These are phyloP conservation scores for Linnemannia exigua DNA, from an alignment of 192 early-diverging fungal genomes.

Conservation along the genomic window DNA sequence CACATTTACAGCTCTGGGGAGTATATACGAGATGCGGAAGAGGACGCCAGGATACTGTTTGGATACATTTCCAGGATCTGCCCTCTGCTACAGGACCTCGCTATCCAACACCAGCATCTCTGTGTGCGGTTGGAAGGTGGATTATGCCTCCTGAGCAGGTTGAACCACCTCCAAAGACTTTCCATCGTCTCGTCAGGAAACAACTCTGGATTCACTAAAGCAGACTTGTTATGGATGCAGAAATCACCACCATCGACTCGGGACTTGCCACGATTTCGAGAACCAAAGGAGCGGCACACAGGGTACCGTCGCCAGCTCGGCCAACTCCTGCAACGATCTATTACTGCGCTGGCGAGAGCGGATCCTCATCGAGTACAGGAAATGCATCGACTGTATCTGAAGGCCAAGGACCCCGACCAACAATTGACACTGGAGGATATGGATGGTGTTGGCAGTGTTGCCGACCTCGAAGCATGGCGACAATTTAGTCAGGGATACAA, in stretches of 20 bases:
- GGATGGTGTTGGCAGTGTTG: neutral
- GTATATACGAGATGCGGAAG: neutral
- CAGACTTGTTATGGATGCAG: neutral
- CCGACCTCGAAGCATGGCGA: neutral
- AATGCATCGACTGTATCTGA: neutral
- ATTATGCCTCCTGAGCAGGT: neutral
- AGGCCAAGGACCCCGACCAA: neutral
- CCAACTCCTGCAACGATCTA: neutral
- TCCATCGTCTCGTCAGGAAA: constrained; percentile 1
- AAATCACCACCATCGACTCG: neutral
- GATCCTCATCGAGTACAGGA: neutral
- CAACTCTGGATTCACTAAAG: neutral
- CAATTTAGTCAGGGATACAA: neutral
- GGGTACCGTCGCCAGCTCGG: neutral
- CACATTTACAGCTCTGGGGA: neutral
- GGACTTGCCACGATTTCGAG: neutral
- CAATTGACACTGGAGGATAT: neutral
- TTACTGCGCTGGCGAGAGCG: neutral
- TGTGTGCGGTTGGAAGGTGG: neutral
- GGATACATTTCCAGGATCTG: constrained; percentile 25
- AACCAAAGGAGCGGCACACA: neutral
- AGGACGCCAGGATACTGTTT: neutral
- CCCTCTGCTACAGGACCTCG: constrained; percentile 11
- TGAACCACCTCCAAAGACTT: neutral
- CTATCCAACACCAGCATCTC: neutral